Conservation (phyloP, 2,329 filamentous ascomycete species). For the Curvularia lunata region DNA sequence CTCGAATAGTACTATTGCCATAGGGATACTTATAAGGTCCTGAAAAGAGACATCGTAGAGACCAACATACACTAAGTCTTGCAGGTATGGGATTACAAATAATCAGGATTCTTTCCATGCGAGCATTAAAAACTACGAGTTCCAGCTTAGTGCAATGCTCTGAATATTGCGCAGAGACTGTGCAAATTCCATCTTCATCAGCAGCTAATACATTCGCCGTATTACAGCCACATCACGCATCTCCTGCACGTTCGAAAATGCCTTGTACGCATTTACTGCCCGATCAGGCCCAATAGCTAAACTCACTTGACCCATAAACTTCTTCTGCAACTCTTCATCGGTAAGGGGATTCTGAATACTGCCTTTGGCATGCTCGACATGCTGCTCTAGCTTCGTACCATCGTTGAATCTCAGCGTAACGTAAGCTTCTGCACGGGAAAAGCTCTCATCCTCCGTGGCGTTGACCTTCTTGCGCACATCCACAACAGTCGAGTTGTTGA, state of each 20-base stretch:
- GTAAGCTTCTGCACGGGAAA: not conserved
- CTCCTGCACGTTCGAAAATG: not conserved
- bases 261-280: not conserved
- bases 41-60: no score
- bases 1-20: no score
- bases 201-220: not conserved
- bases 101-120: no score
- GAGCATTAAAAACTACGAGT: no score
- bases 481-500: not conserved
- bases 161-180: not conserved
- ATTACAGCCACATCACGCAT: not conserved
- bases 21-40: no score
- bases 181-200: not conserved
- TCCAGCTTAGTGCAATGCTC: not conserved
- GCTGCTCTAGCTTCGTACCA: not conserved
- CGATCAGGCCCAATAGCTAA: not conserved
- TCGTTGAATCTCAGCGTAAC: not conserved
- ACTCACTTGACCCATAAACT: not conserved
- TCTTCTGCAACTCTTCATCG: not conserved
- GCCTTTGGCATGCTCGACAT: not conserved
- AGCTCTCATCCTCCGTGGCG: not conserved
- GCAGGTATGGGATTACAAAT: no score
- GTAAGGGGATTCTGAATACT: slow-evolving; percentile 1
- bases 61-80: no score
- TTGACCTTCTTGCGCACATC: not conserved